Evolutionary conservation across 1,284 basidiomycete genomes (phyloP), one percentile per base, ranked within the genome.

Genomic region (Ustilago tritici): DNA sequence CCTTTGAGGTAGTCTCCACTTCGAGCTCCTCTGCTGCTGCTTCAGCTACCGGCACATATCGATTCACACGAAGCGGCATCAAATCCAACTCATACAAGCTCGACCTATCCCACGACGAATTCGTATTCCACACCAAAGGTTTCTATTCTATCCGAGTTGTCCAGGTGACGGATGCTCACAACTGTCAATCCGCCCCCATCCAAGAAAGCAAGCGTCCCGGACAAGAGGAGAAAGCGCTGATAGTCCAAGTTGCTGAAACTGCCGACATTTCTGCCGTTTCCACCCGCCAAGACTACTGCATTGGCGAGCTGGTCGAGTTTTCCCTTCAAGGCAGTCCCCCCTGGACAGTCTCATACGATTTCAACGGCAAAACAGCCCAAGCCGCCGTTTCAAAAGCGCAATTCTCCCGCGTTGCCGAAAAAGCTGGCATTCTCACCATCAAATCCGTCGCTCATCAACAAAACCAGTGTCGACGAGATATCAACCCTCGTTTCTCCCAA

Each of bases 251-350:
- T 11, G 93, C 95, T 7, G 96, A 98, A 87, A 95, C 93, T 2
- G 96, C 96, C 9, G 91, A 93, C 10, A 95, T 99, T 69, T 90
- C 95, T 40, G 91, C 95, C 0, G 91, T 94, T 74, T 92, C 93
- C 76, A 88, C 92, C 52, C 90, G 91, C 57, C 89, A 89, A 74
- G 92, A 98, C 86, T 92, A 93, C 79, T 99, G 96, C 86, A 92
- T 95, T 10, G 96, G 95, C 32, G 95, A 98, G 80, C 89, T 91
- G 56, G 90, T 94, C 11, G 93, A 95, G 77, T 98, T 96, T 89
- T 91, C 95, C 82, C 88, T 99, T 19, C 95, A 98, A 87, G 96
- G 96, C 59, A 93, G 91, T 54, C 92, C 95, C n/a, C 95, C 96
- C 2, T 99, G 96, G 95, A 92, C 91, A 6, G 91, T 99, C 65